These are phyloP conservation scores for Babesia sp. DNA, from an alignment of 169 alveolate genomes.

Conservation along the genomic window DNA sequence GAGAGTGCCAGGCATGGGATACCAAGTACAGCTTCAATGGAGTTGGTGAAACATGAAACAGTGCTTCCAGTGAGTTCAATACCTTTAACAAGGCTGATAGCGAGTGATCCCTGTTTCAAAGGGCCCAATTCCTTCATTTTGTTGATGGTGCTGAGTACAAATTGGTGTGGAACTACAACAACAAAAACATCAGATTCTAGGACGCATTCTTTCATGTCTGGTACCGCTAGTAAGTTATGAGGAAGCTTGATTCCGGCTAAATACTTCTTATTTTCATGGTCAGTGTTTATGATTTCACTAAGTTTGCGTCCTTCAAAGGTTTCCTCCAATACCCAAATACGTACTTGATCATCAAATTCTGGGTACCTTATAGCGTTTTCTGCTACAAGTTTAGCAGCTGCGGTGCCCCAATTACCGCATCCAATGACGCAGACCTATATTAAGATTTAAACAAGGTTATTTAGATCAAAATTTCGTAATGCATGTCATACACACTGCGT, in stretches of 20 bases:
- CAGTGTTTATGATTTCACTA: constrained; percentile 83
- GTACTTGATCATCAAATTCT: constrained; percentile 70
- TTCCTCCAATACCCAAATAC: constrained; percentile 88
- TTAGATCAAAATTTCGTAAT: too few species aligned
- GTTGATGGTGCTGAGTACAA: constrained; percentile 64
- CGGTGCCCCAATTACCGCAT: constrained; percentile 89
- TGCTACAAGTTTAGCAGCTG: constrained; percentile 79
- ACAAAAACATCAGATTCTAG: constrained; percentile 83
- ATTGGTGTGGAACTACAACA: constrained; percentile 90
- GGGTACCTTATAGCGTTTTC: constrained; percentile 65
- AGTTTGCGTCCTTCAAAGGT: constrained; percentile 80
- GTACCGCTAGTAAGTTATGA: constrained; percentile 82
- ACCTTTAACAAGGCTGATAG: constrained; percentile 84
- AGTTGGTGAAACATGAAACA: constrained; percentile 75
- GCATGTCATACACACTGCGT: not conserved
- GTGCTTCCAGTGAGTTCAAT: constrained; percentile 70
- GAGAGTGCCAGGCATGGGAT: constrained; percentile 80
- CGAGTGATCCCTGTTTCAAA: constrained; percentile 74
- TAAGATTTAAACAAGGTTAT: not conserved
- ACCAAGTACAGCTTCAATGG: constrained; percentile 72
- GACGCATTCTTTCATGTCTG: constrained; percentile 82
- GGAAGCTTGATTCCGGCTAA: constrained; percentile 87
- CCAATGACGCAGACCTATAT: constrained; percentile 81
- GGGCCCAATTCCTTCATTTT: constrained; percentile 60
- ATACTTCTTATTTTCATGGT: constrained; percentile 86